Percentiles rank a stretch among this genome's conserved stretches.
Evolutionary conservation across 768 basidiomycete species (phyloP).

Genomic region (Mycena polygramma): DNA sequence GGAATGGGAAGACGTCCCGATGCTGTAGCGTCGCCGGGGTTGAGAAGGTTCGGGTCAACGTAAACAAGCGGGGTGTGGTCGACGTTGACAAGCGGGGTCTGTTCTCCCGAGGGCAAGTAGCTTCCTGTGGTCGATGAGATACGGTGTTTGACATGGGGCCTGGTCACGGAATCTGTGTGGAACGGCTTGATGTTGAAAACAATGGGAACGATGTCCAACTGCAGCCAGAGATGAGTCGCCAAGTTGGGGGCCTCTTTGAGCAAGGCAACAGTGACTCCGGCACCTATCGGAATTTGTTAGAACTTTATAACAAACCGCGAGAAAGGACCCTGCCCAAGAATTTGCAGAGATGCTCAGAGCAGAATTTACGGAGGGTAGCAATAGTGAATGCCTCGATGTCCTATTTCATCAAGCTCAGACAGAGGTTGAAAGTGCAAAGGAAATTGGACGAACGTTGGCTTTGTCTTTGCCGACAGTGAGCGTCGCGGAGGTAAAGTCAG

Average conservation of each 20-base stretch:
- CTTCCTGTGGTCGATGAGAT: constrained; percentile 86
- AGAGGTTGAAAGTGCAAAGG: not conserved
- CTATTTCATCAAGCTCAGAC: constrained; percentile 32
- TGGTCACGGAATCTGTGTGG: constrained; percentile 83
- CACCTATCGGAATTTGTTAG: constrained; percentile 47
- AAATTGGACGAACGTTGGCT: constrained; percentile 43
- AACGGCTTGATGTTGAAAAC: constrained; percentile 89
- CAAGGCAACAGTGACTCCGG: constrained; percentile 79
- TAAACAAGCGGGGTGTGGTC: no score
- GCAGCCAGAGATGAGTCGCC: constrained; percentile 89
- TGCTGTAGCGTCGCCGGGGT: constrained; percentile 54
- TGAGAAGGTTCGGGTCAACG: constrained; percentile 68
- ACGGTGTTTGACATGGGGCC: constrained; percentile 86
- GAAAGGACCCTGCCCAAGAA: constrained; percentile 9
- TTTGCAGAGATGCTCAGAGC: constrained; percentile 27
- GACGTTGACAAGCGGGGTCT: no score
- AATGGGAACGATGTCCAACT: constrained; percentile 85
- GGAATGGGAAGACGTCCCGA: constrained; percentile 76
- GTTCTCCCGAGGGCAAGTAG: constrained; percentile 80
- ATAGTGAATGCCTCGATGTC: constrained; percentile 76
- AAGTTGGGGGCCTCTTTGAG: constrained; percentile 85
- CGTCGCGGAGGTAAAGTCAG: constrained; percentile 75
- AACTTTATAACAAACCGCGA: not conserved
- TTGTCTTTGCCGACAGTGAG: constrained; percentile 67
- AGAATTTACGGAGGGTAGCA: constrained; percentile 77